phyloP scores from a whole-genome alignment of 164 flowering plant genomes.

The Litsea cubeba region DNA sequence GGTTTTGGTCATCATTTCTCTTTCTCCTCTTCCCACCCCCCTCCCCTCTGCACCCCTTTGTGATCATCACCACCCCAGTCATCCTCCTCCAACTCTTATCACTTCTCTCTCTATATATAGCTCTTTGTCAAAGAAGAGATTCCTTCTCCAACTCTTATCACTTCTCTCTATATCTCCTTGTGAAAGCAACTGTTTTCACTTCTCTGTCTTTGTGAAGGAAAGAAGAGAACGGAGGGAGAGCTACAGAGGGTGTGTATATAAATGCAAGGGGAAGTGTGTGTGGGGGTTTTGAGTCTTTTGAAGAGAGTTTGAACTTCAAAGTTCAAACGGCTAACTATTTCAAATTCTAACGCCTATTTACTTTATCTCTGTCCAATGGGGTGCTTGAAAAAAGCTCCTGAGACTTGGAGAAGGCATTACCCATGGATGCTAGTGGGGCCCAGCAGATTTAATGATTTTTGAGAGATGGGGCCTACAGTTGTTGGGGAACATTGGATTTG shows the following conservation, averaged over 20 bases:
- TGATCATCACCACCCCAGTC: slow-evolving; percentile 67
- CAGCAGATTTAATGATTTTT: too few species aligned
- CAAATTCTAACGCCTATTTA: slow-evolving; percentile 14
- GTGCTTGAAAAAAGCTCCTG: neutral
- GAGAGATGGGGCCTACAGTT: too few species aligned
- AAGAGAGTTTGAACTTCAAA: neutral
- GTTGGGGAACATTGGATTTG: too few species aligned
- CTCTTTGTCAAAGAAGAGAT: too few species aligned
- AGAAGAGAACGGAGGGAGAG: slow-evolving; percentile 8
- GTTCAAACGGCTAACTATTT: slow-evolving; percentile 16
- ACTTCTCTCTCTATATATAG: neutral
- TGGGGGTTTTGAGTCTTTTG: neutral
- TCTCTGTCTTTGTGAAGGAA: neutral
- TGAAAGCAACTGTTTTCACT: neutral
- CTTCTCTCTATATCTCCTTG: neutral
- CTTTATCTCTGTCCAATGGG: neutral
- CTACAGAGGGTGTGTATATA: neutral
- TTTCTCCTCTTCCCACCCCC: slow-evolving; percentile 22
- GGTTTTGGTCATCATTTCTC: slow-evolving; percentile 38
- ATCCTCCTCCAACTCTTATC: slow-evolving; percentile 24
- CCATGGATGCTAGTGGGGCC: too few species aligned
- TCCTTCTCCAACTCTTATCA: neutral
- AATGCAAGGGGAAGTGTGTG: neutral
- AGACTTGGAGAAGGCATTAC: neutral
- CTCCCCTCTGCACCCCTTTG: slow-evolving; percentile 60